Conservation (phyloP, 1,284 basidiomycete genomes). For the Neolentinus lepideus region DNA sequence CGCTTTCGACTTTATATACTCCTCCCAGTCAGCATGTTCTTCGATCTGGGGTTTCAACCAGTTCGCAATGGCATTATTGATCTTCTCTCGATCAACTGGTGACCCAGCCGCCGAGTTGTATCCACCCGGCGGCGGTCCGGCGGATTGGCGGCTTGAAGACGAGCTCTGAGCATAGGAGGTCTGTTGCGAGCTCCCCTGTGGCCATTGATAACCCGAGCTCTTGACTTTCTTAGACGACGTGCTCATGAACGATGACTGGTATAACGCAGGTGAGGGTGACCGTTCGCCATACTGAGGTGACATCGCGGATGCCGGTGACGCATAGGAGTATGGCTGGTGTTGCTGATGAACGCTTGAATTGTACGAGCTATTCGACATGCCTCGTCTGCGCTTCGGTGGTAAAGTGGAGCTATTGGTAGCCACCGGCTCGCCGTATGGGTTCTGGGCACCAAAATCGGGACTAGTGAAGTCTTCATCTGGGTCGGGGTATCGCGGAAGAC, state of each 20-base stretch:
- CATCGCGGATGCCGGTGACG: background rate
- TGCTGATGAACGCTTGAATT: background rate
- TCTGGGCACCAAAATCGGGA: background rate
- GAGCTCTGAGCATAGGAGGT: constrained; percentile 10
- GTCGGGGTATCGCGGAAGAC: background rate
- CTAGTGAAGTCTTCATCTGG: background rate
- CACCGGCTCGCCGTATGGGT: too few species aligned
- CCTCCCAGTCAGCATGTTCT: constrained; percentile 29
- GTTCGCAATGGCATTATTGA: constrained; percentile 27
- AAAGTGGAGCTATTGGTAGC: background rate
- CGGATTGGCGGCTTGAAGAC: constrained; percentile 4
- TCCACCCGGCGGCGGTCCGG: background rate
- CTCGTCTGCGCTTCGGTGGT: background rate
- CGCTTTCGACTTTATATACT: constrained; percentile 34
- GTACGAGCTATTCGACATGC: background rate
- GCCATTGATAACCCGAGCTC: background rate
- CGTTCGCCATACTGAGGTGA: background rate
- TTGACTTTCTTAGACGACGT: constrained; percentile 16
- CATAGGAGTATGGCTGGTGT: background rate
- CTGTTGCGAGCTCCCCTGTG: background rate
- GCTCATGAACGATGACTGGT: background rate
- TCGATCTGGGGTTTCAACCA: constrained; percentile 33
- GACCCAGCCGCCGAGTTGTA: constrained; percentile 14
- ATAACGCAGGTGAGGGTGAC: constrained; percentile 2
- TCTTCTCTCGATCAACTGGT: constrained; percentile 27